Conservation (phyloP, 1,284 basidiomycete genomes). For the Cryptococcus floricola region DNA sequence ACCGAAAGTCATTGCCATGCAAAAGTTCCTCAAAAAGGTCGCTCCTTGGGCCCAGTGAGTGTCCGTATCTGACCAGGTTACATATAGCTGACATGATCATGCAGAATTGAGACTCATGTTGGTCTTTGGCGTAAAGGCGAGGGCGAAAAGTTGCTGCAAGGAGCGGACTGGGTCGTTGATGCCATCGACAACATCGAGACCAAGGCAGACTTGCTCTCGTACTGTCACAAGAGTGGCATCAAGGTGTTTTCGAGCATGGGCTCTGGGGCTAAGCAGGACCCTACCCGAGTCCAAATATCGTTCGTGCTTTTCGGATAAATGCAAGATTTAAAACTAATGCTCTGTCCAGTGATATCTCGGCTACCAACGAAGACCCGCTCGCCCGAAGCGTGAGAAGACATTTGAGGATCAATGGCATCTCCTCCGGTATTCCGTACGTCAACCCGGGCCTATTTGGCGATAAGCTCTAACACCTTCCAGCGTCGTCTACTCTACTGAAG, state of each 20-base stretch:
- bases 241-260: constrained; percentile 97
- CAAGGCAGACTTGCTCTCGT: constrained; percentile 81
- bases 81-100: background rate
- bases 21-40: constrained; percentile 66
- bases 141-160: constrained; percentile 67
- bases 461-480: constrained; percentile 24
- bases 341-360: constrained; percentile 71
- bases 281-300: constrained; percentile 86
- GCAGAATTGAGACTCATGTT: constrained; percentile 70
- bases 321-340: background rate
- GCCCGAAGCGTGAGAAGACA: constrained; percentile 82
- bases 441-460: background rate
- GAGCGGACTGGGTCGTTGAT: constrained; percentile 87
- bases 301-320: constrained; percentile 20
- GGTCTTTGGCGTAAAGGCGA: constrained; percentile 77
- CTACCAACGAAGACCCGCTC: constrained; percentile 90
- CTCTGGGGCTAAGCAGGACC: constrained; percentile 92
- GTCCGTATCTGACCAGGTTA: background rate
- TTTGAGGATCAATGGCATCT: constrained; percentile 66
- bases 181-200: constrained; percentile 96
- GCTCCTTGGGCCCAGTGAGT: constrained; percentile 55
- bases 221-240: constrained; percentile 70
- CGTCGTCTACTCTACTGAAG: constrained; percentile 95
- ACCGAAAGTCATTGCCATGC: constrained; percentile 84
- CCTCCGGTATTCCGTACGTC: constrained; percentile 66